Evolutionary conservation across 116 monocot genomes (phyloP), one percentile per base, ranked within the genome.

Genomic region (Posidonia oceanica): DNA sequence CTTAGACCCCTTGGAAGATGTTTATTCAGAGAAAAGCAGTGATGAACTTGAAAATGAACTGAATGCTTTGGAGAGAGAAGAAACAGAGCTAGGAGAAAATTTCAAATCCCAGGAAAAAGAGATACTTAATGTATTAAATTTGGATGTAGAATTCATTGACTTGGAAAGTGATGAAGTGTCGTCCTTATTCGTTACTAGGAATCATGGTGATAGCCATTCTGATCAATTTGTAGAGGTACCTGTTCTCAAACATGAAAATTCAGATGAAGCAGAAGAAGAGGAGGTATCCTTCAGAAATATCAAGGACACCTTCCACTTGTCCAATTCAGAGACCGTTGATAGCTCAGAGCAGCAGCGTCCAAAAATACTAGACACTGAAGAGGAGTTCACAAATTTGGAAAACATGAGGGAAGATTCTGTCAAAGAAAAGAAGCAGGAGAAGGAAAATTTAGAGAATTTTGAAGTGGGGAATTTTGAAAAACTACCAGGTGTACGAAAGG

Each of bases 401-500:
- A 52, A 17, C 52, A 63, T 4, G 51, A 51, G n/a, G 14, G 42
- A 44, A 53, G 63, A 53, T 6, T 52, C 20, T 11, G 7, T n/a
- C 0, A 7, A 63, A 1, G 39, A 5, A 63, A 17, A 70, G 14
- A 59, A 36, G 52, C 3, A 10, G 8, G 72, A 62, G 18, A 22
- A 73, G 4, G 54, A 62, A 21, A 22, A 54, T 54, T 0, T 14
- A 69, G 23, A 29, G 7, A n/a, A 39, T 66, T 66, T 18, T 48
- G 68, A 52, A 53, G 68, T 53, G 14, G 52, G 11, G 14, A 21
- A 14, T 53, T 29, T 21, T 68, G 68, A 53, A 68, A 66, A 66
- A 59, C 12, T 10, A 54, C 23, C 64, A n/a, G 75, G 84, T 64
- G 71, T 76, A 38, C 66, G 69, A 53, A 73, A 57, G 4, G 91